Evolutionary conservation across 805 yeast genomes (phyloP).

Genomic region (Jamesozyma jinghongensis): DNA sequence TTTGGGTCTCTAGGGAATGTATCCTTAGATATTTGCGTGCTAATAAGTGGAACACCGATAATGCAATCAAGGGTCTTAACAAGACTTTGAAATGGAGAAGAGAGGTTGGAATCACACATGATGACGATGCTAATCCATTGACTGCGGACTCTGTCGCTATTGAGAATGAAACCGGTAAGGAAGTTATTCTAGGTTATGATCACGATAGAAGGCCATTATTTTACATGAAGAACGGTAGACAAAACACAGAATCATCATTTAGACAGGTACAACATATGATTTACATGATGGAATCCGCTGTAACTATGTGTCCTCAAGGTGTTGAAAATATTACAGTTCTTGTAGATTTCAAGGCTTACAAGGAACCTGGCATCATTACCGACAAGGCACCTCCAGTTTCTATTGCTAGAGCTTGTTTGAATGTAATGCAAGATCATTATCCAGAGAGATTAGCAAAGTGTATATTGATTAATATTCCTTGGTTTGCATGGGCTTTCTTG

Average conservation of each 20-base stretch:
- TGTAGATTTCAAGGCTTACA: conserved; percentile 44
- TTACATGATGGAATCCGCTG: conserved; percentile 47
- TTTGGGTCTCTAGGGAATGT: conserved; percentile 42
- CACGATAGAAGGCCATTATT: conserved; percentile 44
- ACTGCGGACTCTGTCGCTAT: conserved; percentile 36
- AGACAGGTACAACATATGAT: conserved; percentile 49
- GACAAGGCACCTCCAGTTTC: conserved; percentile 42
- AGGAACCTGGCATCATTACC: conserved; percentile 28
- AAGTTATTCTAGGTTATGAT: conserved; percentile 46
- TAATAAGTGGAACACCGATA: conserved; percentile 39
- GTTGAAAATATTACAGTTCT: conserved; percentile 47
- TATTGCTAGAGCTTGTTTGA: conserved; percentile 41
- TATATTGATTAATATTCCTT: conserved; percentile 46
- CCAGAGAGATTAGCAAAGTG: conserved; percentile 52
- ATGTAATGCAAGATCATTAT: conserved; percentile 47
- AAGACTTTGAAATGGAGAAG: conserved; percentile 49
- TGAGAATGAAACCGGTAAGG: conserved; percentile 48
- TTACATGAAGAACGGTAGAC: conserved; percentile 45
- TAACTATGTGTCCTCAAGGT: conserved; percentile 48
- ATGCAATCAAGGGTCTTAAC: conserved; percentile 37
- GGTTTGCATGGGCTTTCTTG: conserved; percentile 48
- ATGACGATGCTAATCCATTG: conserved; percentile 28
- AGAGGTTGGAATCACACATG: conserved; percentile 38
- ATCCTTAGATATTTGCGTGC: conserved; percentile 44
- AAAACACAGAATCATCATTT: conserved; percentile 43